These are phyloP conservation scores for Aureobasidium sp. DNA, from an alignment of 2,329 filamentous ascomycete genomes.

Conservation along the genomic window DNA sequence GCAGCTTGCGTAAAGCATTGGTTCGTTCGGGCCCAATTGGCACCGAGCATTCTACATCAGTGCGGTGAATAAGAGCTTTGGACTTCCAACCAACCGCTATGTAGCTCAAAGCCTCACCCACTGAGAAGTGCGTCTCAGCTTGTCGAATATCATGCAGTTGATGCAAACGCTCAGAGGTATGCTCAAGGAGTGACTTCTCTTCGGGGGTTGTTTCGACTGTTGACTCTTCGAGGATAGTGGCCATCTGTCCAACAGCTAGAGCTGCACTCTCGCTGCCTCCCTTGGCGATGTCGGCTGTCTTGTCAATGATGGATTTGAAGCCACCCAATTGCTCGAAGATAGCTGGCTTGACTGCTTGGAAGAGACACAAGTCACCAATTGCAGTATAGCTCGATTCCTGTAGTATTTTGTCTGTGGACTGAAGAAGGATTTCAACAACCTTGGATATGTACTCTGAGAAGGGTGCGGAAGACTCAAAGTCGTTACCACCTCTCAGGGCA, in stretches of 20 bases:
- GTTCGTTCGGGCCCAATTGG: constrained; percentile 32
- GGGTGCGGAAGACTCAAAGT: not conserved
- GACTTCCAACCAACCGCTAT: constrained; percentile 76
- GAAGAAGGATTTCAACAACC: constrained; percentile 44
- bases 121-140: constrained; percentile 79
- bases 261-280: constrained; percentile 77
- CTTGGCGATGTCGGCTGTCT: constrained; percentile 61
- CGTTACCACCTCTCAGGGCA: constrained; percentile 37
- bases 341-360: constrained; percentile 43
- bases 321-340: constrained; percentile 15
- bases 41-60: constrained; percentile 60
- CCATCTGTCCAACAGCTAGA: constrained; percentile 67
- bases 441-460: constrained; percentile 35
- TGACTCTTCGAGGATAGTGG: constrained; percentile 50
- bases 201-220: constrained; percentile 23
- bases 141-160: constrained; percentile 75
- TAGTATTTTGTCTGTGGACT: constrained; percentile 46
- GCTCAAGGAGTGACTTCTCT: constrained; percentile 36
- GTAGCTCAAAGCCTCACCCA: constrained; percentile 80
- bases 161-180: constrained; percentile 62
- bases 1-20: constrained; percentile 43
- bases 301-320: constrained; percentile 43
- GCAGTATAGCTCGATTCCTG: constrained; percentile 50
- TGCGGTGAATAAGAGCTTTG: constrained; percentile 61
- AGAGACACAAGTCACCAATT: constrained; percentile 54